Evolutionary conservation across 768 basidiomycete species (phyloP), one percentile per base, ranked within the genome.

Genomic region (Amanita rubescens): DNA sequence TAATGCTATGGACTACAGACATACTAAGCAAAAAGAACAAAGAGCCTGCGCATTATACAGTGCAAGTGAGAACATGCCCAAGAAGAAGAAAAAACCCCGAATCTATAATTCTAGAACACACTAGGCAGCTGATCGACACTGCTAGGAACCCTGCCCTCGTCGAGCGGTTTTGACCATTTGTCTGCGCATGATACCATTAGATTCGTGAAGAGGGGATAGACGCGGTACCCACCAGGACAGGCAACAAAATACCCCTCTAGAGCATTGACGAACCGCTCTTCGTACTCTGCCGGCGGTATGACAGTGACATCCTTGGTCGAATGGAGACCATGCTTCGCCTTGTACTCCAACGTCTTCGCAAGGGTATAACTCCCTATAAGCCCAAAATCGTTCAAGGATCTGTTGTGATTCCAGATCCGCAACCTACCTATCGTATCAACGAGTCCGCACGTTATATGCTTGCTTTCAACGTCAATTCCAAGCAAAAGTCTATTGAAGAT

Each of bases 301-400:
- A 91, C 85, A 0, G 89, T 92, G 8, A 88, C 81, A 32, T 90
- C 84, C 57, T 88, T 84, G 2, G 79, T 80, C 33, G 81, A 71
- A 43, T 81, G 81, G 11, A 91, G 71, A 4, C 80, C 82, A 41
- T 87, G 83, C 65, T 93, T 93, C 8, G 87, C 87, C 63, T 89
- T 87, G 66, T 89, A 89, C 66, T 93, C 90, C 6, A 93, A 70
- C 0, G 87, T 90, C 66, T 91, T 93, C 2, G 87, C 89, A 58
- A 91, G 85, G 0, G 87, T 89, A 66, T 86, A 93, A 60, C 86
- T 88, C 25, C 88, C 83, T 82, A 57, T n/a, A 12, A n/a, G 44
- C 27, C n/a, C 11, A 24, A 17, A 41, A 24, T 49, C 42, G 44
- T 35, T 30, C 14, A 24, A 7, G 41, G 15, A n/a, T 37, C 49